A percentile compares a stretch with the other conserved stretches of the same genome.
These are phyloP conservation scores for Calonectria hongkongensis DNA, from an alignment of 2,329 filamentous ascomycete species.

Conservation along the genomic window DNA sequence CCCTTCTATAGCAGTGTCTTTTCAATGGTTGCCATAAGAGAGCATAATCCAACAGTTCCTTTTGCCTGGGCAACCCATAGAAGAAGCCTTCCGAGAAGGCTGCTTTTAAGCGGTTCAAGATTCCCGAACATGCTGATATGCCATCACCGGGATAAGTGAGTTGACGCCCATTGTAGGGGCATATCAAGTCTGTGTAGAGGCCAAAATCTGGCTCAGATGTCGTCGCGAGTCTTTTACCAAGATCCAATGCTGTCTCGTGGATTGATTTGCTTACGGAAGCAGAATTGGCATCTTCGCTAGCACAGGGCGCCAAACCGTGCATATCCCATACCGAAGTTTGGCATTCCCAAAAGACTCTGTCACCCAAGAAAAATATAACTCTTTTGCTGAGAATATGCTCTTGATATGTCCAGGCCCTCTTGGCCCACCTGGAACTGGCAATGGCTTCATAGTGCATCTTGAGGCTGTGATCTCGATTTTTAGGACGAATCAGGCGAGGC, in stretches of 20 bases:
- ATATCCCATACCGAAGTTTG: not conserved
- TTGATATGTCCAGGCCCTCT: constrained; percentile 13
- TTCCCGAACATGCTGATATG: not conserved
- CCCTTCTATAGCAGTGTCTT: not conserved
- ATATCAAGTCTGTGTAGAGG: not conserved
- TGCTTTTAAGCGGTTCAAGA: not conserved
- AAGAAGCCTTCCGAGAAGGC: not conserved
- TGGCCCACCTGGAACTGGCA: constrained; percentile 1
- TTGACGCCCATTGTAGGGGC: not conserved
- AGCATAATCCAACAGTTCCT: not conserved
- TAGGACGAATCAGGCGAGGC: constrained; percentile 2
- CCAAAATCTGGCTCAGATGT: not conserved
- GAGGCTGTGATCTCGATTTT: constrained; percentile 12
- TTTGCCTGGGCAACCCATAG: not conserved
- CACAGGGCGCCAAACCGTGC: not conserved
- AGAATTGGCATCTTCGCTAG: not conserved
- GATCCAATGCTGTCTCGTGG: not conserved
- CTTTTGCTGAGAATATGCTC: constrained; percentile 12
- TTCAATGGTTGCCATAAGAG: constrained; percentile 1
- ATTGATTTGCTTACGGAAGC: not conserved
- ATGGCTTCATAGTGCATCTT: constrained; percentile 20
- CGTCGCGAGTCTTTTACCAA: not conserved
- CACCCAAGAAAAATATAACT: constrained; percentile 1
- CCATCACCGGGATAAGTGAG: not conserved
- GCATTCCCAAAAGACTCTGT: constrained; percentile 15